Base-by-base conservation (phyloP, 306 rosid genomes). In the Malus orientalis region DNA sequence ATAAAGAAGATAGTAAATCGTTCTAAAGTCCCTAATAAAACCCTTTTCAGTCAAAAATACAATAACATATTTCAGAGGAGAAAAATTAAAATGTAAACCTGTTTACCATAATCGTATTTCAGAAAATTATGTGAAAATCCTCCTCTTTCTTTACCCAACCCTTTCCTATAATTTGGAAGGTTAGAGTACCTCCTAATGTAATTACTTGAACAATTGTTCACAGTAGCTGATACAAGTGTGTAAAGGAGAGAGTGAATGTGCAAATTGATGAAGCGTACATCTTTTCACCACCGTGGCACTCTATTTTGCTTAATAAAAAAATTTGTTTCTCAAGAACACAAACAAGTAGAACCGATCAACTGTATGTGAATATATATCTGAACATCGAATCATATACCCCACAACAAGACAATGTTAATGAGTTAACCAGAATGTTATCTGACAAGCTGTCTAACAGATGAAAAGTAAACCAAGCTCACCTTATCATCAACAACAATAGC, bases 401-500 rank as follows among this genome's bases (percentile, higher is more conserved):
- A 61, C n/a, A 3, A 16, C 38, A 27, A 61, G 38, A 61, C 15
- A 61, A 27, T 27, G 36, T 1, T 61, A 13, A 13, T 61, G 36
- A 23, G 4, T 27, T 36, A 16, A 61, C 67, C 25, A 64, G 16
- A 30, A 64, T 64, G 69, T 32, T 32, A 64, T 64, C 44, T 8
- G 33, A 64, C 11, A 1, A 3, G 20, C 69, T 1, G 2, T 64
- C 40, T 30, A 64, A 22, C 33, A 27, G 29, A 58, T 68, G 44
- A 36, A 85, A 44, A 2, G 55, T 25, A 73, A 60, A 42, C 57
- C 55, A 73, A 65, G 47, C 85, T 81, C 57, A 89, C 93, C 78
- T 87, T 87, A 72, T 85, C 87, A 81, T 89, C 90, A 62, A 89
- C 73, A 49, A 88, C 82, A 77, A 87, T 80, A 73, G 93, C 90